Conservation (phyloP, 2,329 filamentous ascomycete genomes). For the Phialocephala subalpina region DNA sequence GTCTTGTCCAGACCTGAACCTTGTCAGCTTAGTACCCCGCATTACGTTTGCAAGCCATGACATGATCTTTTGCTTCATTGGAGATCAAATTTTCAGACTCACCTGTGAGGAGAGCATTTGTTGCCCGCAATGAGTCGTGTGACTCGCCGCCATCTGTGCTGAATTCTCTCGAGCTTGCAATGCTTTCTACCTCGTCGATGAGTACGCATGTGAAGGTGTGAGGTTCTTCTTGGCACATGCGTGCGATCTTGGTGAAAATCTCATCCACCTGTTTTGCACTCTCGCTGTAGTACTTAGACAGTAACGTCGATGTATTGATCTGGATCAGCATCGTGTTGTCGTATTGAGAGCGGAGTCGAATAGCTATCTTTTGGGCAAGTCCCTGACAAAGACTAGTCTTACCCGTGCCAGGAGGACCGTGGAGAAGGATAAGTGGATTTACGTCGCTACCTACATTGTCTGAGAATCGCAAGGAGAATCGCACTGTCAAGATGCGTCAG, state of each 20-base stretch:
- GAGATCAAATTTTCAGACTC: slow-evolving; percentile 2
- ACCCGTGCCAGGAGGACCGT: slow-evolving; percentile 87
- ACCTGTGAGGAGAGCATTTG: slow-evolving; percentile 44
- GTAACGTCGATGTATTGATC: slow-evolving; percentile 52
- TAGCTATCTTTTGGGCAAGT: slow-evolving; percentile 71
- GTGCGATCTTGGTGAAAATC: slow-evolving; percentile 51
- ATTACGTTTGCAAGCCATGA: not conserved
- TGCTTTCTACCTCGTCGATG: slow-evolving; percentile 46
- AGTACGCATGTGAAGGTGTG: slow-evolving; percentile 41
- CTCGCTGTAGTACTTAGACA: slow-evolving; percentile 58
- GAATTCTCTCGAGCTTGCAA: slow-evolving; percentile 40
- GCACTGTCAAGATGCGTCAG: slow-evolving; percentile 26
- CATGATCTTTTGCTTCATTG: not conserved
- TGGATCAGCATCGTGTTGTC: slow-evolving; percentile 50
- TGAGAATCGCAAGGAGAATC: slow-evolving; percentile 28
- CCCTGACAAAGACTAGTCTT: slow-evolving; percentile 97
- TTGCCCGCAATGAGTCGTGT: slow-evolving; percentile 43
- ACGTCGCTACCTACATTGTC: slow-evolving; percentile 75
- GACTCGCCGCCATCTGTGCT: slow-evolving; percentile 36
- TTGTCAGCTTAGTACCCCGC: not conserved
- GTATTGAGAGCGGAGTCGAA: slow-evolving; percentile 50
- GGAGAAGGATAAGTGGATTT: slow-evolving; percentile 93
- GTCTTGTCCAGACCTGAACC: slow-evolving; percentile 34
- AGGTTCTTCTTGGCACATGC: slow-evolving; percentile 36
- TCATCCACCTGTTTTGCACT: slow-evolving; percentile 51